Base-by-base conservation (phyloP, 768 basidiomycete species). In the Calocybe indica region DNA sequence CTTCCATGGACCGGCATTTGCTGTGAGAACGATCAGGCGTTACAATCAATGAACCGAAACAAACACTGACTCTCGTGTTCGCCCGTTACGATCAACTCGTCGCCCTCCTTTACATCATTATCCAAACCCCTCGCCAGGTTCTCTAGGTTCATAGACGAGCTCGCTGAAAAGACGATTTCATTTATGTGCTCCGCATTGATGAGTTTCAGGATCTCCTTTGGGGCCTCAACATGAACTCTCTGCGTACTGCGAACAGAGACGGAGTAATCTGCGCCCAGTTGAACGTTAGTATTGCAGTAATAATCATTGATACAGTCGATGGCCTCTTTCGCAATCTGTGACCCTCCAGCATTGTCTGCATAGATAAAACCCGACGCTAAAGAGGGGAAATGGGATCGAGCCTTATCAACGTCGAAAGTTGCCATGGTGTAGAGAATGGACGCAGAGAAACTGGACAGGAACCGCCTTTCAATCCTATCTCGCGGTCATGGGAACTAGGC, bases 1-100 rank as follows among this genome's bases (percentile, higher is more conserved):
- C 66, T 86, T 87, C 88, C 88, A 92, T 1, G 82, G 76, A 0
- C 86, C 85, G 10, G 63, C 75, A 53, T 92, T 90, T 1, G 88
- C 87, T 88, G 50, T 4, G 14, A 2, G 47, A 14, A 6, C 31
- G 40, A 42, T 35, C 43, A 49, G 41, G 30, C 33, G 37, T 36
- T 33, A 48, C 15, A 9, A 14, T 8, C 2, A 41, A 14, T 15
- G 48, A 38, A 47, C 33, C 13, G 29, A n/a, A 38, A 14, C 12
- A 6, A 31, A 13, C 31, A 48, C 67, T 28, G 35, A 88, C 85
- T 80, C 72, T 92, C 88, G 52, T 92, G 88, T 58, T 90, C 88
- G 1, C 76, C 78, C 0, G 84, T 85, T n/a, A 89, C 59, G 46
- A 92, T 80, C 47, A 90, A 80, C 62, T 90, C 88, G 49, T 89